Evolutionary conservation across 2,329 filamentous ascomycete species (phyloP), one percentile per base, ranked within the genome.

Genomic region (Pleurostoma richardsiae): DNA sequence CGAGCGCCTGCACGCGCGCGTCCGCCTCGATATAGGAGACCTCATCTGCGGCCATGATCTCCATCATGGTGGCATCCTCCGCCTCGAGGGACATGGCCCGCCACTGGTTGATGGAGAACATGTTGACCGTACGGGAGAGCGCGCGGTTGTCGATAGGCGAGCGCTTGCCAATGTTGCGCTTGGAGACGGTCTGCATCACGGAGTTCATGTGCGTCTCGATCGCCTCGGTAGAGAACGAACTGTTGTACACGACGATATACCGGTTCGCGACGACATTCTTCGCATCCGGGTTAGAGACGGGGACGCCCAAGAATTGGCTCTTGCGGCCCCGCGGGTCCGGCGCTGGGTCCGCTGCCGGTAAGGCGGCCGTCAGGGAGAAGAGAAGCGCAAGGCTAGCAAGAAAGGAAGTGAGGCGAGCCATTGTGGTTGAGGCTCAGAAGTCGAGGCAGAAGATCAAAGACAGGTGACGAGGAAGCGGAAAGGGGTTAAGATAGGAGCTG

Each of bases 231-330:
- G 65, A 68, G 54, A 72, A 73, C 46, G 71, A 74, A 52, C 68
- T 69, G 61, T 83, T 80, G 69, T 83, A 85, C 48, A 85, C 80
- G 46, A 85, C 80, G 51, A 86, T 84, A 63, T 82, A 86, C 42
- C 71, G 69, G 65, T 79, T 74, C 33, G 76, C 65, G 42, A 84
- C 73, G 49, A 76, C 62, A 55, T 80, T 66, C 7, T 54, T 54
- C 46, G 71, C 72, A 30, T 71, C 62, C 3, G 70, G 60, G 58
- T 82, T 83, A 56, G 65, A 62, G 56, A 83, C 63, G 53, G 74
- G 71, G 10, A 77, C 57, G 36, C 68, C 68, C 30, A 74, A 52
- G 46, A 64, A 62, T 46, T 55, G 38, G 10, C 28, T 47, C 48
- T 47, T 36, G 43, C 40, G 10, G 30, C 38, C 39, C 4, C 26